Evolutionary conservation across 1,139 yeast genomes (phyloP), one percentile per base, ranked within the genome.

Genomic region (Sugiyamaella japonica): DNA sequence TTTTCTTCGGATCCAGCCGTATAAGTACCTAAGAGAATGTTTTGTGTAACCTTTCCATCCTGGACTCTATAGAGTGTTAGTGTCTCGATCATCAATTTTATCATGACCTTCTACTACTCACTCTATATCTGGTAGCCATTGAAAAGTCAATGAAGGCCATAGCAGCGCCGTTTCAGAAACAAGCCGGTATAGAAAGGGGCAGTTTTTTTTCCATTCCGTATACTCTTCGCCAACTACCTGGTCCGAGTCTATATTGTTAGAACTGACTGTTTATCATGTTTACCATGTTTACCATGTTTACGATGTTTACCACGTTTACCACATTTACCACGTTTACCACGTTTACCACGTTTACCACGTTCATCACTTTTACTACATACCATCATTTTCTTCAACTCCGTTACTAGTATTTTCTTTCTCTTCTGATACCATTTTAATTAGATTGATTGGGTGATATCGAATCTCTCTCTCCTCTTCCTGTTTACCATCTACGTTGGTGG

Each of bases 201-300:
- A 88, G 3, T 95, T 83, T 66, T 89, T 89, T 70, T 89, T 89
- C 97, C 97, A 90, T 55, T 89, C 86, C 68, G 89, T 89, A 75
- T 84, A 89, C 71, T 90, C 96, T 44, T 63, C 61, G 34, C 57
- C 58, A 36, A 59, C 52, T 12, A 50, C 29, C 37, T 59, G 53
- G 32, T 55, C 56, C 31, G 46, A 28, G 16, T 50, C 48, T 36
- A 23, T 7, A 12, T 12, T 8, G 8, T n/a, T n/a, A n/a, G n/a
- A n/a, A n/a, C n/a, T n/a, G n/a, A n/a, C n/a, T 20, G 32, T 47
- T 20, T 3, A 6, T 6, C 6, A 20, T 20, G 25, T 20, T 20
- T 12, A 6, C 42, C n/a, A n/a, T 20, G 32, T 47, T 20, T 3
- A 6, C 25, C 6, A 20, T 20, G 25, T 20, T 20, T 12, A 6